A percentile compares a stretch with the other conserved stretches of the same genome.
phyloP scores from a whole-genome alignment of 305 asterid genomes.

The Fraxinus xanthoxyloides region DNA sequence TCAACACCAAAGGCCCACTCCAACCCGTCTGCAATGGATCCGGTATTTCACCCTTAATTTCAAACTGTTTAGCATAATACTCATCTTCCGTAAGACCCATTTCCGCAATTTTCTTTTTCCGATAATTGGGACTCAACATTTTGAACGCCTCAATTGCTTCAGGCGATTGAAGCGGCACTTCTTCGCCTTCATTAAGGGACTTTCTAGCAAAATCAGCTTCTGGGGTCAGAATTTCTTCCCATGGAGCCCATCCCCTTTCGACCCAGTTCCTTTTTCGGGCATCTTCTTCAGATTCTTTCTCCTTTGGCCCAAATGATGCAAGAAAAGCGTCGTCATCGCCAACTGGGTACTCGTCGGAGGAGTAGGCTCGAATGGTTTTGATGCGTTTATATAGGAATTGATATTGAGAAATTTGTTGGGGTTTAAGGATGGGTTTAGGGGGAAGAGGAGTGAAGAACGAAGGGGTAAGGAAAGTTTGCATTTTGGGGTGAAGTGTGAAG shows the following conservation, averaged over 20 bases:
- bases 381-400: conserved; percentile 18
- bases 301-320: conserved; percentile 66
- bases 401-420: conserved; percentile 27
- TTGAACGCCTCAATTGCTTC: conserved; percentile 82
- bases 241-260: conserved; percentile 96
- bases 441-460: conserved; percentile 40
- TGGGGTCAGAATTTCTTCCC: conserved; percentile 95
- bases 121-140: conserved; percentile 71
- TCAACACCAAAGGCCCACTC: conserved; percentile 77
- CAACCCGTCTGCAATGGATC: conserved; percentile 66
- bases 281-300: conserved; percentile 81
- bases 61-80: conserved; percentile 82
- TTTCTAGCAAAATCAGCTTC: conserved; percentile 79
- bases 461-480: conserved; percentile 52
- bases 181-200: conserved; percentile 96
- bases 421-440: conserved; percentile 66
- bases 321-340: conserved; percentile 81
- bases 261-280: conserved; percentile 85
- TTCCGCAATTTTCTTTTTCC: conserved; percentile 56
- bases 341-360: conserved; percentile 81
- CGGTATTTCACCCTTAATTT: conserved; percentile 80
- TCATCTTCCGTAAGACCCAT: conserved; percentile 91
- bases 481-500: conserved; percentile 20
- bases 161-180: conserved; percentile 77
- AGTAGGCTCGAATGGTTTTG: conserved; percentile 40